A percentile compares a stretch with the other conserved stretches of the same genome.
Conservation (phyloP, 148 eudicot species). For the Camellia granthamiana region DNA sequence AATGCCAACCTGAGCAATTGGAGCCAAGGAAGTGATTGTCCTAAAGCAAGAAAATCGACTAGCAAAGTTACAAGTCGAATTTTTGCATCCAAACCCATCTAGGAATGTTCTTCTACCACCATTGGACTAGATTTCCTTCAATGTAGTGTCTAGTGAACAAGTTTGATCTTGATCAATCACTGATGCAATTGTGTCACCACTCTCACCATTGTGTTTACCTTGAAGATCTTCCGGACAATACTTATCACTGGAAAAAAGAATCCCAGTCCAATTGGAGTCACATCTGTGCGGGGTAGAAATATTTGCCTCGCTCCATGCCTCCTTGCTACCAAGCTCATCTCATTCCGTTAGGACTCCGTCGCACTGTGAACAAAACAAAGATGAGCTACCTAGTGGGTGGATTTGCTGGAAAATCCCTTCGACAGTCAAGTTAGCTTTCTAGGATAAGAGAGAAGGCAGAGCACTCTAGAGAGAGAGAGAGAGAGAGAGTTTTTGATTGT, state of each 20-base stretch:
- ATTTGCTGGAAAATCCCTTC: too few species aligned
- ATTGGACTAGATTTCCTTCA: not conserved
- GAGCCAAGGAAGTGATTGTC: conserved; percentile 69
- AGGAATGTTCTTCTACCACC: conserved; percentile 33
- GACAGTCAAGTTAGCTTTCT: too few species aligned
- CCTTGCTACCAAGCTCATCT: too few species aligned
- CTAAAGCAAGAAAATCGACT: conserved; percentile 62
- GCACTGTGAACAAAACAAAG: too few species aligned
- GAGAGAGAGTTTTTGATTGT: too few species aligned
- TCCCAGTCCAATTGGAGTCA: conserved; percentile 1
- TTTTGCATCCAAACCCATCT: conserved; percentile 27
- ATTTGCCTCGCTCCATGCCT: too few species aligned
- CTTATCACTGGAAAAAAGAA: conserved; percentile 43
- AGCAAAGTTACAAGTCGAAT: conserved; percentile 42
- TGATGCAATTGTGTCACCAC: conserved; percentile 3
- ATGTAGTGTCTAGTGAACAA: conserved; percentile 16
- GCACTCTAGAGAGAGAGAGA: too few species aligned
- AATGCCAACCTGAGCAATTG: conserved; percentile 61
- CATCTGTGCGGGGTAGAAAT: not conserved
- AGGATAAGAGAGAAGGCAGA: too few species aligned
- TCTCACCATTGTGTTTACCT: conserved; percentile 8
- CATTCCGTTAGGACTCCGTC: too few species aligned
- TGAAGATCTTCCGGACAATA: conserved; percentile 34
- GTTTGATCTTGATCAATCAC: conserved; percentile 17
- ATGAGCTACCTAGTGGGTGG: too few species aligned